These are phyloP conservation scores for Agrocybe pediades DNA, from an alignment of 768 basidiomycete genomes.

Conservation along the genomic window DNA sequence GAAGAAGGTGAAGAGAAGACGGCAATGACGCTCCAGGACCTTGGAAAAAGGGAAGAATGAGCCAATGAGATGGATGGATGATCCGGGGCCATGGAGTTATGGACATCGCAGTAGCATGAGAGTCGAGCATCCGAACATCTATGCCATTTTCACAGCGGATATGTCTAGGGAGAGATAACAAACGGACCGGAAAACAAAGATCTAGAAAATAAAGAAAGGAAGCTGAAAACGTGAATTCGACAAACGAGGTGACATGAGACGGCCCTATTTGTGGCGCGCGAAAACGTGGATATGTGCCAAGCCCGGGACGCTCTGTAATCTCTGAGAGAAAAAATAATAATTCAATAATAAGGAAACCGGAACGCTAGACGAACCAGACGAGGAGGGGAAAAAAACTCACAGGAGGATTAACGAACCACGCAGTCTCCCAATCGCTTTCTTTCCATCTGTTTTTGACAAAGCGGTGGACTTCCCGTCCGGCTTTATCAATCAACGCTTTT, in stretches of 20 bases:
- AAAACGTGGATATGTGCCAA: slow-evolving; percentile 90
- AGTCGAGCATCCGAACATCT: too few relatives aligned
- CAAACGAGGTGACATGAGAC: not conserved
- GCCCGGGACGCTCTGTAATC: slow-evolving; percentile 80
- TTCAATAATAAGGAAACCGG: not conserved
- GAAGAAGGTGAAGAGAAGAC: too few relatives aligned
- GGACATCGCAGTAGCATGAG: too few relatives aligned
- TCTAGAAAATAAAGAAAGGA: not conserved
- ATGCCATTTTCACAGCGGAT: too few relatives aligned
- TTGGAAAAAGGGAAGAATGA: too few relatives aligned
- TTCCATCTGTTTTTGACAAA: slow-evolving; percentile 71
- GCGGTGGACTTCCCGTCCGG: slow-evolving; percentile 57
- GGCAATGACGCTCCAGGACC: too few relatives aligned
- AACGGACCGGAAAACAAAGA: too few relatives aligned
- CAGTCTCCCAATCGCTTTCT: slow-evolving; percentile 82
- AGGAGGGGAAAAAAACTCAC: slow-evolving; percentile 42
- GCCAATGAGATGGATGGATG: too few relatives aligned
- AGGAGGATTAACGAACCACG: slow-evolving; percentile 90
- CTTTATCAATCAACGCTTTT: slow-evolving; percentile 47
- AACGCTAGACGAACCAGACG: too few relatives aligned
- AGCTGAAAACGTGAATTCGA: not conserved
- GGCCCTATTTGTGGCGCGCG: slow-evolving; percentile 43
- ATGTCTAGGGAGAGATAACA: too few relatives aligned
- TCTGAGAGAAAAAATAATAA: slow-evolving; percentile 36
- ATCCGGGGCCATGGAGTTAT: too few relatives aligned